Percentiles rank a stretch among this genome's conserved stretches.
Conservation (phyloP, 202 grass and related monocot genomes). For the Digitaria exilis region DNA sequence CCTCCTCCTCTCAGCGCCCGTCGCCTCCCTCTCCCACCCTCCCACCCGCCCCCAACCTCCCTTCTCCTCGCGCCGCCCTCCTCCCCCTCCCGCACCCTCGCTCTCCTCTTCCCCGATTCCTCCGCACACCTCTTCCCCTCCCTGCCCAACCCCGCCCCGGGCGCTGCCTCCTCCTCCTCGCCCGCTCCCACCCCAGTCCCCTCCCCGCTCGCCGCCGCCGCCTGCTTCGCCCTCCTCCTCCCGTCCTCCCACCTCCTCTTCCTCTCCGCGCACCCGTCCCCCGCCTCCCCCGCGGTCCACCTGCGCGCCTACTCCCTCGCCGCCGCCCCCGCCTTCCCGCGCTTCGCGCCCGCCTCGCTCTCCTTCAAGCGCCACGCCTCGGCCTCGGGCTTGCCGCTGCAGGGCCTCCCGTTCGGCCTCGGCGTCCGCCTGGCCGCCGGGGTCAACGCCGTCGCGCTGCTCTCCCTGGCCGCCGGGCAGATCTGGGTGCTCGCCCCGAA, state of each 20-base stretch:
- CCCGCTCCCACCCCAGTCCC: slow-evolving; percentile 33
- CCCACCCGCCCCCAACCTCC: slow-evolving; percentile 37
- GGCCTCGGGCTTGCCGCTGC: slow-evolving; percentile 41
- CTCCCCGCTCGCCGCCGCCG: slow-evolving; percentile 50
- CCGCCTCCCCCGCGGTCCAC: slow-evolving; percentile 48
- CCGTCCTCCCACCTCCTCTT: slow-evolving; percentile 64
- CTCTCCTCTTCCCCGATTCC: slow-evolving; percentile 58
- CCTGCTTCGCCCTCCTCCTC: slow-evolving; percentile 61
- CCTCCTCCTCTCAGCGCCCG: slow-evolving; percentile 55
- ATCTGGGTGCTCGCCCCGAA: slow-evolving; percentile 82
- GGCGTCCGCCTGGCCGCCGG: slow-evolving; percentile 59
- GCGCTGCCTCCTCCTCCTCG: slow-evolving; percentile 23
- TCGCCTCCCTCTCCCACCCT: slow-evolving; percentile 43
- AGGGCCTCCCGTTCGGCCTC: slow-evolving; percentile 57
- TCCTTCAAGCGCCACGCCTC: slow-evolving; percentile 53
- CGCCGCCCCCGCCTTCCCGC: slow-evolving; percentile 1
- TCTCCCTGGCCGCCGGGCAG: slow-evolving; percentile 65
- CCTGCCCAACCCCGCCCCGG: slow-evolving; percentile 35
- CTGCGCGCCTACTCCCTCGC: slow-evolving; percentile 54
- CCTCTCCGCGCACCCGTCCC: slow-evolving; percentile 57
- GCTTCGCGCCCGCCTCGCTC: slow-evolving; percentile 51
- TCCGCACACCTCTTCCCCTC: slow-evolving; percentile 63
- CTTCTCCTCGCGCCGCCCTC: slow-evolving; percentile 49
- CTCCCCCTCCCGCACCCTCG: slow-evolving; percentile 46
- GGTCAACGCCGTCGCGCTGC: slow-evolving; percentile 69